Evolutionary conservation across 768 basidiomycete genomes (phyloP), one percentile per base, ranked within the genome.

Genomic region (Tulasnella sp.): DNA sequence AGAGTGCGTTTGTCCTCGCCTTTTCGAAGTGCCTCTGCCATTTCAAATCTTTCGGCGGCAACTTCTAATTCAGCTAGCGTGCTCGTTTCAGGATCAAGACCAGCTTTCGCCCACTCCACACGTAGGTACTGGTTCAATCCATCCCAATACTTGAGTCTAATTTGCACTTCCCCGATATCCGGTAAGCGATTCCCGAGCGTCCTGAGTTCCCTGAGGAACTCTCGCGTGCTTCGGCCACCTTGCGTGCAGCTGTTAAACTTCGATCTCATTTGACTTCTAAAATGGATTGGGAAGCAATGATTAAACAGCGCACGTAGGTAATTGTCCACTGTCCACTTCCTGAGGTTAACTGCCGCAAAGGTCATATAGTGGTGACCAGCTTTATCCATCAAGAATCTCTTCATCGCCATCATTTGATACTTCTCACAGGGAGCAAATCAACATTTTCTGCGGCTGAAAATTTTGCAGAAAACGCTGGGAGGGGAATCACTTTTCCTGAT

Each of bases 261-360:
- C 6, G 25, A 25, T n/a, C 74, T 19, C 64, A 69, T 36, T 67
- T 69, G 12, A 12, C 64, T 25, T 74, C 67, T 9, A 31, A 75
- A 75, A 75, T 75, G 52, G 14, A 29, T 29, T 22, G 74, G 64
- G 67, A 76, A 76, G 29, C 74, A 76, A 37, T 76, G 29, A 40
- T 76, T 45, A n/a, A 76, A 68, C n/a, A 76, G 31, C 17, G 25
- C 71, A 4, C n/a, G 19, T 19, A 37, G 31, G 67, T 34, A 76
- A 14, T 34, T 52, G 11, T 52, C 31, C 15, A 74, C 29, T 4
- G 42, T 74, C 52, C 52, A 74, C 29, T 15, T 14, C n/a, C 49
- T 64, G 3, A 37, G 5, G 22, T 74, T 37, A 31, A 52, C 25
- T 11, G 72, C 72, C 7, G 36, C 72, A 49, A 49, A 73, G 12